phyloP scores from a whole-genome alignment of 208 protist species.

The Endotrypanum monterogeii region DNA sequence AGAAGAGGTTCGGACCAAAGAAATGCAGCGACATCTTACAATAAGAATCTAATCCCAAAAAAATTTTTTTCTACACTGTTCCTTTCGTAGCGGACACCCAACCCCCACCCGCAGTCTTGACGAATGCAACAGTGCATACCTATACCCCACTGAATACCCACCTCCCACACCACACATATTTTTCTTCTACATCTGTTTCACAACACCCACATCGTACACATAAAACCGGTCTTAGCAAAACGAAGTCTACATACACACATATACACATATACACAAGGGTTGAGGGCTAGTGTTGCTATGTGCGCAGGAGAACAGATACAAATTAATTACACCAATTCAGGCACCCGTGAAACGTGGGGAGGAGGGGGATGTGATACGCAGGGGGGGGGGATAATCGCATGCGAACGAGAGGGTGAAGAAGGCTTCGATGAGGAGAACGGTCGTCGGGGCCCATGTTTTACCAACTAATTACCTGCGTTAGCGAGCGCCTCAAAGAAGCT shows the following conservation, averaged over 20 bases:
- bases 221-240: too few species aligned
- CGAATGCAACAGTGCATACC: too few species aligned
- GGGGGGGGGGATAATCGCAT: too few species aligned
- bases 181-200: not conserved
- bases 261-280: not conserved
- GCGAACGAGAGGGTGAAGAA: not conserved
- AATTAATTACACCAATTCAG: too few species aligned
- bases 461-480: conserved; percentile 26
- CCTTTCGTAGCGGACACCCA: too few species aligned
- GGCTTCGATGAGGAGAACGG: conserved; percentile 1
- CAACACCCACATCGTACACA: not conserved
- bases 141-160: not conserved
- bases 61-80: too few species aligned
- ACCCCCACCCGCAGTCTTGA: too few species aligned
- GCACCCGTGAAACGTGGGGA: too few species aligned
- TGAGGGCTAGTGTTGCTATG: too few species aligned
- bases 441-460: conserved; percentile 1
- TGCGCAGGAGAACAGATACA: too few species aligned
- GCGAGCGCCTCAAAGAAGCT: conserved; percentile 80
- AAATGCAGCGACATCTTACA: not conserved
- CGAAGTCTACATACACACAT: not conserved
- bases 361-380: too few species aligned
- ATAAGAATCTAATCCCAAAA: too few species aligned
- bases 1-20: not conserved
- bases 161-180: not conserved